Conservation (phyloP, 352 stramenopile species). For the Globisporangium abappressorium region DNA sequence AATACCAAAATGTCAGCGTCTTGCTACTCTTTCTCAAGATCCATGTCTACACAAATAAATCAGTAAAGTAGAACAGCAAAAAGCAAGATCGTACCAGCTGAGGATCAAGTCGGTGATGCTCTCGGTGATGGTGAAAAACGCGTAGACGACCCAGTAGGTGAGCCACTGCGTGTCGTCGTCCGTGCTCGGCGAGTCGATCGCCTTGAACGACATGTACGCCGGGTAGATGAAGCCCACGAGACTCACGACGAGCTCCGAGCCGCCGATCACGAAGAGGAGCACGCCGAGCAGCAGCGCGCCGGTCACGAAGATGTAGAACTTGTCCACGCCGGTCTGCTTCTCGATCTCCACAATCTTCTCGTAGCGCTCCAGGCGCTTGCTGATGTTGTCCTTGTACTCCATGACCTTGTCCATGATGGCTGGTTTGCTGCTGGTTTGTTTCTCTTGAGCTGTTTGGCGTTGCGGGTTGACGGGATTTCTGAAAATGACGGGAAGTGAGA, state of each 20-base stretch:
- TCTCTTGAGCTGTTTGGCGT: conserved; percentile 25
- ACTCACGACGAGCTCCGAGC: conserved; percentile 72
- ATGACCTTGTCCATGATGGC: conserved; percentile 71
- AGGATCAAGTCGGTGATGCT: conserved; percentile 78
- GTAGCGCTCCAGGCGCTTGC: conserved; percentile 73
- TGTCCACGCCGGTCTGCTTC: conserved; percentile 83
- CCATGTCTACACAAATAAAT: neutral
- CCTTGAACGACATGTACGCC: conserved; percentile 89
- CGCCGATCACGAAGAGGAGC: conserved; percentile 77
- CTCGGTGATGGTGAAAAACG: conserved; percentile 96
- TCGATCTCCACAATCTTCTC: conserved; percentile 82
- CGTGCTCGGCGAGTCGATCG: conserved; percentile 66
- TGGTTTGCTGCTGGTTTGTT: conserved; percentile 21
- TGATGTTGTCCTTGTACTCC: conserved; percentile 86
- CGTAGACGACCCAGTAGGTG: conserved; percentile 94
- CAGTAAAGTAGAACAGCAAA: conserved; percentile 6
- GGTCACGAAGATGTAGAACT: conserved; percentile 84
- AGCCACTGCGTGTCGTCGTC: conserved; percentile 88
- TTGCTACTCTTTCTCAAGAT: neutral
- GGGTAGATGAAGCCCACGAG: conserved; percentile 88
- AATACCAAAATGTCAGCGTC: neutral
- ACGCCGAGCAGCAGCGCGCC: conserved; percentile 44
- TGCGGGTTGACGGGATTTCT: neutral
- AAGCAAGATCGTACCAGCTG: conserved; percentile 43
- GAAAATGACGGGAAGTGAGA: conserved; percentile 34